Conservation (phyloP, 306 rosid genomes). For the Crataegus laevigata region DNA sequence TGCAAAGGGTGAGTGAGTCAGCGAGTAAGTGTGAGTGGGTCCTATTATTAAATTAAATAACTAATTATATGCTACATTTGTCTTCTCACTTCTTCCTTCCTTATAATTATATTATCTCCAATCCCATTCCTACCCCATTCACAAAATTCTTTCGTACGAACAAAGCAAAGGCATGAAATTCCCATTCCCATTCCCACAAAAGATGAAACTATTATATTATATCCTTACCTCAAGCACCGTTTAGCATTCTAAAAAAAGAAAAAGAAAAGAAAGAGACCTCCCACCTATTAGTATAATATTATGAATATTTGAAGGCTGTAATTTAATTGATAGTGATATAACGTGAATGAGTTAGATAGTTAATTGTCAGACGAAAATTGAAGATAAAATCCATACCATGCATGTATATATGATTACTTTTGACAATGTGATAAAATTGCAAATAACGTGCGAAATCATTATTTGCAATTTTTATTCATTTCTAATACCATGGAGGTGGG, state of each 20-base stretch:
- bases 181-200: constrained; percentile 11
- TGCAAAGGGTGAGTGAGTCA: neutral
- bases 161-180: constrained; percentile 47
- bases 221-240: constrained; percentile 16
- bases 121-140: neutral
- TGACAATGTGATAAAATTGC: too few species aligned
- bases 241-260: neutral
- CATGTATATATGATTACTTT: too few species aligned
- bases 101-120: neutral
- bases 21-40: constrained; percentile 17
- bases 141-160: constrained; percentile 37
- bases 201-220: constrained; percentile 6
- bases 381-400: too few species aligned
- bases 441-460: too few species aligned
- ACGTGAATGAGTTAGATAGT: too few species aligned
- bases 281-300: neutral
- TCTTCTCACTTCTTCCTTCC: neutral
- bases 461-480: too few species aligned
- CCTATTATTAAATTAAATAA: neutral
- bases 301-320: neutral
- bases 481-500: too few species aligned
- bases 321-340: too few species aligned
- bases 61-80: neutral
- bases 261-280: neutral
- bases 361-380: too few species aligned